Percentiles rank a stretch among this genome's conserved stretches.
Conservation (phyloP, 2,329 filamentous ascomycete genomes). For the Arthrocladium fulminans region DNA sequence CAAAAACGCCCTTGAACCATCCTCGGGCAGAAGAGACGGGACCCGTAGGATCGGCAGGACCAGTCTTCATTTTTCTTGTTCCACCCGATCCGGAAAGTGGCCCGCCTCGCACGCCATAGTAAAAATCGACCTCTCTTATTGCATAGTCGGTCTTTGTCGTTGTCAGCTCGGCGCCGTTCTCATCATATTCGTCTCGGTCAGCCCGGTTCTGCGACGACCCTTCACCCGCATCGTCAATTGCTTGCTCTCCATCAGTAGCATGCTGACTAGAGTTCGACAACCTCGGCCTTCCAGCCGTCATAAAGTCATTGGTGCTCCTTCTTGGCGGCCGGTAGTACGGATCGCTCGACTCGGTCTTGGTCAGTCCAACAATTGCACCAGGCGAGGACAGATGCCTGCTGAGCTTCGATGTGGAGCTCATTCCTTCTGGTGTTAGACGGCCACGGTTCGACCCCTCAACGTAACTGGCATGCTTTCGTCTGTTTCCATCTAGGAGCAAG, state of each 20-base stretch:
- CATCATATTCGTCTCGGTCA: conserved; percentile 32
- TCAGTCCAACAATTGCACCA: conserved; percentile 35
- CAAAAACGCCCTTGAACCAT: conserved; percentile 74
- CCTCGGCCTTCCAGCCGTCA: conserved; percentile 25
- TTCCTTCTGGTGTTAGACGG: conserved; percentile 58
- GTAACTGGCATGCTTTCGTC: conserved; percentile 43
- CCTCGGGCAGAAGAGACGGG: conserved; percentile 81
- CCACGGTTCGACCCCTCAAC: conserved; percentile 39
- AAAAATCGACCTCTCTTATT: conserved; percentile 91
- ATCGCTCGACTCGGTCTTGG: conserved; percentile 46
- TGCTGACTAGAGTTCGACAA: conserved; percentile 7
- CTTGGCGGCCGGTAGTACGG: conserved; percentile 84
- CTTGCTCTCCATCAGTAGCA: conserved; percentile 42
- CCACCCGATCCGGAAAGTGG: conserved; percentile 69
- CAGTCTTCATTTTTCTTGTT: conserved; percentile 79
- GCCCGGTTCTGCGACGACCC: conserved; percentile 23
- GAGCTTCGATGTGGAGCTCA: conserved; percentile 62
- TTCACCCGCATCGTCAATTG: conserved; percentile 37
- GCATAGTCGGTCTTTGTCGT: conserved; percentile 61
- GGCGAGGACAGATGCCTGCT: conserved; percentile 34
- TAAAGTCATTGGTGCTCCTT: conserved; percentile 51
- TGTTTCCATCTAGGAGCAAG: conserved; percentile 47
- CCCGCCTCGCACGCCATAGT: conserved; percentile 85
- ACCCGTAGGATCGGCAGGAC: conserved; percentile 87
- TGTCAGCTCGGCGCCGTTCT: conserved; percentile 36